These are phyloP conservation scores for Eutrema japonicum DNA, from an alignment of 345 rosid genomes.

Conservation along the genomic window DNA sequence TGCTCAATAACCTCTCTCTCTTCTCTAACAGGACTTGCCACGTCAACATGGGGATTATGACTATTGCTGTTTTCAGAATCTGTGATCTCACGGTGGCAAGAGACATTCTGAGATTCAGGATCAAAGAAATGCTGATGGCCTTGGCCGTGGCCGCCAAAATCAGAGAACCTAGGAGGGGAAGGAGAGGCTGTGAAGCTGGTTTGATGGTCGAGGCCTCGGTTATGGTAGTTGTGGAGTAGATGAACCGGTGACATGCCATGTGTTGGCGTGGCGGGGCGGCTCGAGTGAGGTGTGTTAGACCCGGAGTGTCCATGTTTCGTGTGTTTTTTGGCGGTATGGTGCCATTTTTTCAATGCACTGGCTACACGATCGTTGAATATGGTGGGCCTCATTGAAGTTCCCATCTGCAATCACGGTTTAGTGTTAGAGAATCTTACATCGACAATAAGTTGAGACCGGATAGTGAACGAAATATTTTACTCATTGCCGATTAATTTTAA, in stretches of 20 bases:
- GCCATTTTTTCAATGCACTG: conserved; percentile 83
- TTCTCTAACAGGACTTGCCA: conserved; percentile 37
- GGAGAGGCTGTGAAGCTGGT: conserved; percentile 59
- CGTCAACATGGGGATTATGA: conserved; percentile 33
- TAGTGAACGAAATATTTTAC: not conserved
- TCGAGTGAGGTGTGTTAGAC: conserved; percentile 59
- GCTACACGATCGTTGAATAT: conserved; percentile 80
- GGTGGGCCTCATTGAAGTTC: conserved; percentile 84
- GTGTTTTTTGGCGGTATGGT: conserved; percentile 68
- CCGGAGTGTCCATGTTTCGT: conserved; percentile 63
- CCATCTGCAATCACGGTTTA: conserved; percentile 64
- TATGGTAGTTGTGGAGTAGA: conserved; percentile 59
- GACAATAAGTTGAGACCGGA: not conserved
- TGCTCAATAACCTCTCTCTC: conserved; percentile 38
- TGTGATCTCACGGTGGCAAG: conserved; percentile 34
- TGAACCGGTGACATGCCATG: conserved; percentile 80
- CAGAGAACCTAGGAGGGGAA: conserved; percentile 42
- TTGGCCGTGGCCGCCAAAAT: conserved; percentile 46
- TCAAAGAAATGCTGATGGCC: conserved; percentile 48
- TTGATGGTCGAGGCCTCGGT: conserved; percentile 48
- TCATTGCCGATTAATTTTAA: not conserved
- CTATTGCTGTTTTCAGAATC: conserved; percentile 33
- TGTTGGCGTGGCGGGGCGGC: conserved; percentile 71
- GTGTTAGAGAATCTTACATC: conserved; percentile 1
- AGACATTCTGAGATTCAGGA: conserved; percentile 41